Evolutionary conservation across 1,284 basidiomycete genomes (phyloP).

Genomic region (Ceratobasidium sp.): DNA sequence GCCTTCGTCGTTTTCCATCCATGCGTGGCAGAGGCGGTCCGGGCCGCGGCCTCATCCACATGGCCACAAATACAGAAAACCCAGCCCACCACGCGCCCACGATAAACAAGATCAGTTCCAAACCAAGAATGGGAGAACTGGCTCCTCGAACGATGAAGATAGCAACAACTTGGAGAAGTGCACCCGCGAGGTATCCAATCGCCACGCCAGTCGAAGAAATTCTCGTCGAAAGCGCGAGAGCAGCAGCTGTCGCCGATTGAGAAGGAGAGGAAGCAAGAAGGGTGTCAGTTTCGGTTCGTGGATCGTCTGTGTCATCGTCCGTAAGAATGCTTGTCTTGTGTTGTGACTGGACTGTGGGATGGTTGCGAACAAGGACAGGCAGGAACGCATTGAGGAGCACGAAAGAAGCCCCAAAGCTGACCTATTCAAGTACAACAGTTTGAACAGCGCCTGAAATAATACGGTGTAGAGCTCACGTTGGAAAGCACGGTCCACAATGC

Average conservation of each 20-base stretch:
- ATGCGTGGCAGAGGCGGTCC: slow-evolving; percentile 43
- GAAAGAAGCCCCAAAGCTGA: slow-evolving; percentile 82
- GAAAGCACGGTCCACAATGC: slow-evolving; percentile 30
- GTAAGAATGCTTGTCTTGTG: slow-evolving; percentile 41
- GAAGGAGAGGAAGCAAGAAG: slow-evolving; percentile 42
- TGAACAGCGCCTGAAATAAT: neutral
- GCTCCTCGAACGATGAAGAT: slow-evolving; percentile 42
- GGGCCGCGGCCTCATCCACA: slow-evolving; percentile 68
- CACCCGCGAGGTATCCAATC: slow-evolving; percentile 73
- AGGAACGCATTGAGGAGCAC: slow-evolving; percentile 93
- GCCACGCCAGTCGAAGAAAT: slow-evolving; percentile 87
- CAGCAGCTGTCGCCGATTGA: slow-evolving; percentile 29
- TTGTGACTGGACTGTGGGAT: slow-evolving; percentile 58
- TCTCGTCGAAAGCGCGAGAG: slow-evolving; percentile 45
- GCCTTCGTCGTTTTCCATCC: slow-evolving; percentile 35
- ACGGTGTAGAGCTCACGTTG: neutral
- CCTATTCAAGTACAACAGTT: neutral
- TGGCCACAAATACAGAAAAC: slow-evolving; percentile 77
- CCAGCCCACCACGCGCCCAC: slow-evolving; percentile 83
- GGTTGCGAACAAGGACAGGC: slow-evolving; percentile 74
- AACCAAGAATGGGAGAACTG: slow-evolving; percentile 23
- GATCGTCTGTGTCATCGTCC: slow-evolving; percentile 47
- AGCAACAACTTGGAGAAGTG: slow-evolving; percentile 41
- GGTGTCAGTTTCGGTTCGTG: slow-evolving; percentile 48
- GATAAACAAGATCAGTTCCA: slow-evolving; percentile 19